Percentiles rank a stretch among this genome's conserved stretches.
These are phyloP conservation scores for Asclepias syriaca DNA, from an alignment of 257 asterid species.

Conservation along the genomic window DNA sequence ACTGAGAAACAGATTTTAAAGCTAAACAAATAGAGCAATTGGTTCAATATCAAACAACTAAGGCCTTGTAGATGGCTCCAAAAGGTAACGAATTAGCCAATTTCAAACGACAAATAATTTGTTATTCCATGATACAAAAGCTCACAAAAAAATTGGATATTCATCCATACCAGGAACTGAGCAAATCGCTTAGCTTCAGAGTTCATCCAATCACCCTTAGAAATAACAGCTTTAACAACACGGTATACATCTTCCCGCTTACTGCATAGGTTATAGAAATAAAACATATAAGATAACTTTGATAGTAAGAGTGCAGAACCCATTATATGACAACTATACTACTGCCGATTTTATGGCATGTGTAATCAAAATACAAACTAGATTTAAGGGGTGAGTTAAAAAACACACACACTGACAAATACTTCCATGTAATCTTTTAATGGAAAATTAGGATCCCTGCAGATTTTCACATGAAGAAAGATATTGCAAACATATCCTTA, in stretches of 20 bases:
- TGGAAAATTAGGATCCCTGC: neutral
- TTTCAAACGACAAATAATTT: neutral
- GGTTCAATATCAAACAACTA: neutral
- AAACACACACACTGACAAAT: neutral
- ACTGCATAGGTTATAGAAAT: slow-evolving; percentile 42
- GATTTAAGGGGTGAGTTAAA: neutral
- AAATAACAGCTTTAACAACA: slow-evolving; percentile 65
- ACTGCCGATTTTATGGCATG: neutral
- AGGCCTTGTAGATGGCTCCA: neutral
- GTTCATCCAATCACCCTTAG: slow-evolving; percentile 56
- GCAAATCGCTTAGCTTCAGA: slow-evolving; percentile 64
- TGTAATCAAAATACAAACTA: neutral
- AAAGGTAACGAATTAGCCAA: neutral
- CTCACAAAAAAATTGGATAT: neutral
- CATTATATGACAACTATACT: neutral
- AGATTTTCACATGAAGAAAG: neutral
- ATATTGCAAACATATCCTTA: neutral
- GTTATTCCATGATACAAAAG: neutral
- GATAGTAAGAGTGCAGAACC: neutral
- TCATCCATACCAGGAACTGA: slow-evolving; percentile 62
- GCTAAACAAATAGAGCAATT: slow-evolving; percentile 6
- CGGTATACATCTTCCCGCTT: slow-evolving; percentile 90
- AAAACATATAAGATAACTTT: neutral
- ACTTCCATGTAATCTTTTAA: neutral
- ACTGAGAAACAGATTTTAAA: slow-evolving; percentile 13